Percentiles rank a stretch among this genome's conserved stretches.
Conservation (phyloP, 345 rosid species). For the Hirschfeldia incana region DNA sequence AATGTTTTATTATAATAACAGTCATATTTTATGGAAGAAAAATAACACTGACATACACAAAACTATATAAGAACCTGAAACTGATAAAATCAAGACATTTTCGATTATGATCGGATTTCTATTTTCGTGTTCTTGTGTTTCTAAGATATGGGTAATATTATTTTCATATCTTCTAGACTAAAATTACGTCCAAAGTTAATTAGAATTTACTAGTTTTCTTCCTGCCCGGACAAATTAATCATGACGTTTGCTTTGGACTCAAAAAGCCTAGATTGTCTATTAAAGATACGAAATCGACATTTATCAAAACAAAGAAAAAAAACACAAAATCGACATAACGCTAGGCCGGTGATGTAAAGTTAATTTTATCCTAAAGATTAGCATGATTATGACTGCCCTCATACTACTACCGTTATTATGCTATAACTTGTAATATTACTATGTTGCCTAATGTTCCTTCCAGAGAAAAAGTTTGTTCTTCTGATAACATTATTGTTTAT, state of each 20-base stretch:
- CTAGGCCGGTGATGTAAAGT: conserved; percentile 38
- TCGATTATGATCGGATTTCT: too few relatives aligned
- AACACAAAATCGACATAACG: conserved; percentile 17
- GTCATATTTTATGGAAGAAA: not conserved
- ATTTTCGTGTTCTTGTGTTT: not conserved
- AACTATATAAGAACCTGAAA: not conserved
- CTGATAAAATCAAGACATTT: not conserved
- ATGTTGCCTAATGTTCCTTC: conserved; percentile 30
- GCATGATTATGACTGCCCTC: conserved; percentile 10
- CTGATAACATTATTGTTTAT: conserved; percentile 26
- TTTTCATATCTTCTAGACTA: not conserved
- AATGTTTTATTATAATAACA: too few relatives aligned
- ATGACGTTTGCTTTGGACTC: not conserved
- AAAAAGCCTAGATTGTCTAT: not conserved
- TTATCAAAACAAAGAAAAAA: not conserved
- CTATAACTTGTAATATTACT: conserved; percentile 3
- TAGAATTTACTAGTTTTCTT: not conserved
- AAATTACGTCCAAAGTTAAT: not conserved
- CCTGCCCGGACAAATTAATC: not conserved
- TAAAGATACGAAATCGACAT: not conserved
- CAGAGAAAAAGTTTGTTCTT: conserved; percentile 5
- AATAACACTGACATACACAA: not conserved
- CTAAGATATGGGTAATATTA: not conserved
- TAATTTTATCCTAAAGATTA: conserved; percentile 24
- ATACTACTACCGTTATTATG: not conserved